Conservation (phyloP, 2,329 filamentous ascomycete genomes). For the Stemphylium lycopersici region DNA sequence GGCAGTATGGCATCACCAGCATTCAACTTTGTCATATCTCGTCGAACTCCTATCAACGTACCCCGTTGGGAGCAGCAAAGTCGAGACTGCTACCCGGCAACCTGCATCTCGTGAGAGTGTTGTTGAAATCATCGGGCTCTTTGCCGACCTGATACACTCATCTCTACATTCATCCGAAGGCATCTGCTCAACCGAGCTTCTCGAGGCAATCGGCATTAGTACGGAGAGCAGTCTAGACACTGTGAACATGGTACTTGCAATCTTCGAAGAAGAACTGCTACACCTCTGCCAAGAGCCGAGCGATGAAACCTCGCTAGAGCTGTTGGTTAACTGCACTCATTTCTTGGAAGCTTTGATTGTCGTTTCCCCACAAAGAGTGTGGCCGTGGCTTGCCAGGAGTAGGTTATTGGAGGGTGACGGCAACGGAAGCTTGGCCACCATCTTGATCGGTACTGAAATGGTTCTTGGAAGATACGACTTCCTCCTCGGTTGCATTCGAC, state of each 20-base stretch:
- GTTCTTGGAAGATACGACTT: conserved; percentile 78
- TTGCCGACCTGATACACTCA: conserved; percentile 70
- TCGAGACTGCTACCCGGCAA: conserved; percentile 54
- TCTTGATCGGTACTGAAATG: conserved; percentile 84
- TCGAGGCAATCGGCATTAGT: conserved; percentile 42
- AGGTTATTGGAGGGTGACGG: conserved; percentile 78
- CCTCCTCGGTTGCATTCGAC: conserved; percentile 71
- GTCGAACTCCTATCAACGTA: conserved; percentile 76
- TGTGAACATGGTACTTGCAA: conserved; percentile 79
- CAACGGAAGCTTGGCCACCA: conserved; percentile 74
- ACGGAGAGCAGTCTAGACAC: conserved; percentile 70
- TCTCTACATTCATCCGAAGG: conserved; percentile 40
- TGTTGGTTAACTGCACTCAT: conserved; percentile 77
- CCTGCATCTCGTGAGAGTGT: conserved; percentile 65
- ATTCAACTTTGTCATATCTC: conserved; percentile 80
- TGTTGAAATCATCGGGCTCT: conserved; percentile 74
- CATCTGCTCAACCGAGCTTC: conserved; percentile 36
- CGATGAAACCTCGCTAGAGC: conserved; percentile 66
- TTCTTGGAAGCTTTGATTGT: conserved; percentile 77
- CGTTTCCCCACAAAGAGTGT: conserved; percentile 80
- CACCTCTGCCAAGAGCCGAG: conserved; percentile 60
- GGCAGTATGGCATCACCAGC: conserved; percentile 73
- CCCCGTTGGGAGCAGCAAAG: conserved; percentile 60
- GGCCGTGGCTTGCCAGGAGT: conserved; percentile 86
- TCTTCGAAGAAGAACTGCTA: conserved; percentile 73